Base-by-base conservation (phyloP, 148 eudicot species). In the Fagopyrum homotropicum region DNA sequence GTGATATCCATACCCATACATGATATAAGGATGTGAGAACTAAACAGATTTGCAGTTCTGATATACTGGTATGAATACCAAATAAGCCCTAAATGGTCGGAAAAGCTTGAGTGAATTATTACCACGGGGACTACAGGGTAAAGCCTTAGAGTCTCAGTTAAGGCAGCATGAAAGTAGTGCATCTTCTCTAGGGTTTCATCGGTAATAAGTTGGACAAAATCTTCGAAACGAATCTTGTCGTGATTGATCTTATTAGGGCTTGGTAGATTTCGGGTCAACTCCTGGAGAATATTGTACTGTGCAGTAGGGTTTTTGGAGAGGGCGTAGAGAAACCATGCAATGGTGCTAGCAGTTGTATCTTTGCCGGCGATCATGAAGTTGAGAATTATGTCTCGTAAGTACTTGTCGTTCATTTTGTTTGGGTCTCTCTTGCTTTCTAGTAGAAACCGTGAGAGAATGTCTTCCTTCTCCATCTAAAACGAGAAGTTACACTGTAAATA, bases 331-430 rank as follows among this genome's bases (percentile, higher is more conserved):
- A 89, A 89, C 89, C 93, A 87, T 7, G 88, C 80, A 57, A 89
- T 86, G 19, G 91, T 78, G 68, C 72, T 83, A 43, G 87, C 91
- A 15, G 87, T 83, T 6, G 87, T 78, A 60, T 87, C 91, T 77
- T 86, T 88, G 1, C 93, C 89, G 9, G 93, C 89, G 7, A 86
- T 59, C 78, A 87, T 76, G 72, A 87, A 87, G 69, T 80, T 87
- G 5, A 87, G 85, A 46, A 86, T 84, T 26, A 85, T 87, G 56
- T 87, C 90, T 75, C 88, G 81, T 30, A 89, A 71, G 59, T 85
- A 87, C 8, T 73, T 15, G 6, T 77, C 75, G 48, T 47, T 72
- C 60, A 77, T 72, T 9, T 48, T n/a, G 4, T 78, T 73, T 4
- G 89, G 85, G 74, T 84, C 78, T 78, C 80, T 80, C 77, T 81